These are phyloP conservation scores for Melocanna baccifera DNA, from an alignment of 176 grass and related monocot species.

Conservation along the genomic window DNA sequence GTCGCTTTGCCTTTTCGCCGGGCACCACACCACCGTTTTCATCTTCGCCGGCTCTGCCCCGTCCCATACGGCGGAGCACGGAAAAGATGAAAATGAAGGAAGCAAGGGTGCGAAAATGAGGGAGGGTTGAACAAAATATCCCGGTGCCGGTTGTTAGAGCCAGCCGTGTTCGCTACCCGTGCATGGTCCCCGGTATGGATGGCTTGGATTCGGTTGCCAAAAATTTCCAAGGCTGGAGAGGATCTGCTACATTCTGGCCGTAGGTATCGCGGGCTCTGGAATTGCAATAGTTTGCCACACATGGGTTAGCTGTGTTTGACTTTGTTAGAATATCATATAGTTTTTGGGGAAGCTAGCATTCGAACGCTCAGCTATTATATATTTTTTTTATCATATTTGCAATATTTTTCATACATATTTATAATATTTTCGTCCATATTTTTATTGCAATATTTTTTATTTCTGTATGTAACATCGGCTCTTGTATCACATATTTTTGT, in stretches of 20 bases:
- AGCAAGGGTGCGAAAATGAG: neutral
- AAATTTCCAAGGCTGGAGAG: neutral
- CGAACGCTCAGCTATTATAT: too few species aligned
- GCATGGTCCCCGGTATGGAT: neutral
- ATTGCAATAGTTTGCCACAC: too few species aligned
- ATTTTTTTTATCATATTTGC: too few species aligned
- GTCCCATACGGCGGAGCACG: neutral
- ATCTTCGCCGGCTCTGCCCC: neutral
- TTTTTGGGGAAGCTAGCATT: too few species aligned
- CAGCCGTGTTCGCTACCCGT: neutral
- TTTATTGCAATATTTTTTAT: too few species aligned
- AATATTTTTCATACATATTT: too few species aligned
- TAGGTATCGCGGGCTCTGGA: neutral
- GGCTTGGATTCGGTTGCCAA: neutral
- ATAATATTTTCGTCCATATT: too few species aligned
- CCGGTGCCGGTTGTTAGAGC: neutral
- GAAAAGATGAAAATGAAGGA: neutral
- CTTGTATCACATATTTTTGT: too few species aligned
- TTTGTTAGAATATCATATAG: too few species aligned
- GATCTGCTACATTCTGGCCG: neutral
- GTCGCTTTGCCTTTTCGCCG: slow-evolving; percentile 23
- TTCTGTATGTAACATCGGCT: too few species aligned
- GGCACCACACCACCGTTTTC: slow-evolving; percentile 1
- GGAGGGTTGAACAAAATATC: neutral
- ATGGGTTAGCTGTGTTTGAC: too few species aligned